A percentile compares a stretch with the other conserved stretches of the same genome.
Conservation (phyloP, 768 basidiomycete species). For the Podaxis sp. region DNA sequence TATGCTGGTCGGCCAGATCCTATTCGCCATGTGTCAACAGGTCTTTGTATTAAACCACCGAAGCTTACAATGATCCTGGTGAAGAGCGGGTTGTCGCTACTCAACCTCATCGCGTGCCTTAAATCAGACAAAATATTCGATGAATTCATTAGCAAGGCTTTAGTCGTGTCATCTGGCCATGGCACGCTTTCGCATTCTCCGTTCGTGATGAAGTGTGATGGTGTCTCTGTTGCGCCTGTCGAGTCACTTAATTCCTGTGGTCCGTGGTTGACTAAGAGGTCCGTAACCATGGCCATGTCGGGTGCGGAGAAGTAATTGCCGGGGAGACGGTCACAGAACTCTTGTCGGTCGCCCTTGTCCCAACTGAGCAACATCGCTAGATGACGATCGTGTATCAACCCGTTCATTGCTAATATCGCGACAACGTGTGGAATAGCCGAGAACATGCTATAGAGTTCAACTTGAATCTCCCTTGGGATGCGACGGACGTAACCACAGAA, state of each 20-base stretch:
- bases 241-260: background rate
- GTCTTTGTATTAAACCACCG: background rate
- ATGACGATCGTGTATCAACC: conserved; percentile 17
- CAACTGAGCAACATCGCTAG: conserved; percentile 15
- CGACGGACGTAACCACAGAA: conserved; percentile 11
- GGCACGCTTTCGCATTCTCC: background rate
- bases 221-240: background rate
- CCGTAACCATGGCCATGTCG: background rate
- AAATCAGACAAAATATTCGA: background rate
- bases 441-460: conserved; percentile 2
- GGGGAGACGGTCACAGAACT: conserved; percentile 14
- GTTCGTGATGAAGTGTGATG: background rate
- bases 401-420: conserved; percentile 1
- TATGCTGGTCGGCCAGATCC: conserved; percentile 3
- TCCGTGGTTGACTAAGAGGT: background rate
- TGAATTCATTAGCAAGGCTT: background rate
- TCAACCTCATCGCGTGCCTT: background rate
- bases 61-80: background rate
- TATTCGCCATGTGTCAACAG: background rate
- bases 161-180: background rate
- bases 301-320: background rate
- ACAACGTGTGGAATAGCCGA: conserved; percentile 10
- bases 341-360: background rate
- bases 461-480: background rate
- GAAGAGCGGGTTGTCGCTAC: background rate